phyloP scores from a whole-genome alignment of 2,329 filamentous ascomycete genomes.

The Sphaerulina musiva region DNA sequence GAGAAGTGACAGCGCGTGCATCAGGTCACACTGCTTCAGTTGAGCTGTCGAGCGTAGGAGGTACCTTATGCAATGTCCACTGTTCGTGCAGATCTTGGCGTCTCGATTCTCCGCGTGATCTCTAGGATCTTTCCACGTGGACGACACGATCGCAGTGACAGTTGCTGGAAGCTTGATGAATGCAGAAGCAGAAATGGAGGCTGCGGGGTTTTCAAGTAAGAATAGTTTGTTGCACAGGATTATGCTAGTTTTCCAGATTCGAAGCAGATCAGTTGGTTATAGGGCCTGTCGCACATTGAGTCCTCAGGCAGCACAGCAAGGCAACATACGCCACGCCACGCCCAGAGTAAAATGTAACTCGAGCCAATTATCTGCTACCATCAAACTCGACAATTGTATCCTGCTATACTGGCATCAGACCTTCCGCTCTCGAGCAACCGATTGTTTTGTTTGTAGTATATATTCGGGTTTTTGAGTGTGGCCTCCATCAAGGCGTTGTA shows the following conservation, averaged over 20 bases:
- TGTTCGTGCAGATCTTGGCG: background rate
- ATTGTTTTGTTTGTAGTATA: background rate
- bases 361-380: too few species aligned
- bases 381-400: background rate
- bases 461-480: background rate
- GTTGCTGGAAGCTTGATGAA: background rate
- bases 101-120: background rate
- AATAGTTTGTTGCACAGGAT: too few species aligned
- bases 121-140: background rate
- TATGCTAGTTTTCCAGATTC: too few species aligned
- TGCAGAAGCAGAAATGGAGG: too few species aligned
- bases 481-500: conserved; percentile 6
- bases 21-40: background rate
- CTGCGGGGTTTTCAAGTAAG: too few species aligned
- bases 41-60: background rate
- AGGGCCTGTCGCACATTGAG: too few species aligned
- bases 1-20: background rate
- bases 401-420: too few species aligned
- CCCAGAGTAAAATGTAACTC: too few species aligned
- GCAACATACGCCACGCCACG: too few species aligned
- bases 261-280: too few species aligned
- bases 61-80: background rate
- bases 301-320: too few species aligned
- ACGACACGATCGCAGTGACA: background rate
- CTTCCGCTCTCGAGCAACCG: too few species aligned